Evolutionary conservation across 306 rosid species (phyloP), one percentile per base, ranked within the genome.

Genomic region (Quillaja saponaria): DNA sequence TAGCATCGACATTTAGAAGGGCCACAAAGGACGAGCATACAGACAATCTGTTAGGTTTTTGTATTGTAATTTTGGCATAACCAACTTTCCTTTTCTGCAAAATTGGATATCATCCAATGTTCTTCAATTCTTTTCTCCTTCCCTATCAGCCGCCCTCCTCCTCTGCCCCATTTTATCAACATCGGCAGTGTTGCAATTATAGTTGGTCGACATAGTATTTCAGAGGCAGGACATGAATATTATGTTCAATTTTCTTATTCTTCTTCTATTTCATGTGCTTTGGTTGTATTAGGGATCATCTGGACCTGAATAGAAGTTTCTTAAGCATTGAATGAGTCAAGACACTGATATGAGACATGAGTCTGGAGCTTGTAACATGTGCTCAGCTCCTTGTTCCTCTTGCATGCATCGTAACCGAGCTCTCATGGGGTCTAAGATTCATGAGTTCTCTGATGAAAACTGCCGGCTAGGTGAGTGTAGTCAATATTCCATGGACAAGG

Each of bases 321-420:
- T 61, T 62, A 64, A 71, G 53, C 25, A 63, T 68, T 78, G 61
- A 70, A 68, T 64, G 76, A 69, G 68, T 64, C 72, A 49, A 50
- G 44, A 67, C 65, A 64, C 68, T 71, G 68, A 53, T 69, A 61
- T 72, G 73, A 72, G 76, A 58, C 76, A 77, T 44, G 66, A 76
- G 73, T 79, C 78, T 66, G 80, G 84, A 63, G 71, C 73, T 57
- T 79, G 82, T 67, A 73, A 76, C 51, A 64, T 79, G 40, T 82
- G 82, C 55, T 68, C 74, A 46, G 77, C 78, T 40, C 82, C 78
- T 42, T 82, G 85, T 73, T 76, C 84, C 49, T 81, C 76, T 63
- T 82, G 80, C 63, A 62, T 76, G 85, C 84, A 79, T 63, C 56
- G 52, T 45, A 70, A 55, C 64, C 65, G 64, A 77, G 57, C 70